Evolutionary conservation across 495 filamentous ascomycete species (phyloP).

Genomic region (Neurospora sp.): DNA sequence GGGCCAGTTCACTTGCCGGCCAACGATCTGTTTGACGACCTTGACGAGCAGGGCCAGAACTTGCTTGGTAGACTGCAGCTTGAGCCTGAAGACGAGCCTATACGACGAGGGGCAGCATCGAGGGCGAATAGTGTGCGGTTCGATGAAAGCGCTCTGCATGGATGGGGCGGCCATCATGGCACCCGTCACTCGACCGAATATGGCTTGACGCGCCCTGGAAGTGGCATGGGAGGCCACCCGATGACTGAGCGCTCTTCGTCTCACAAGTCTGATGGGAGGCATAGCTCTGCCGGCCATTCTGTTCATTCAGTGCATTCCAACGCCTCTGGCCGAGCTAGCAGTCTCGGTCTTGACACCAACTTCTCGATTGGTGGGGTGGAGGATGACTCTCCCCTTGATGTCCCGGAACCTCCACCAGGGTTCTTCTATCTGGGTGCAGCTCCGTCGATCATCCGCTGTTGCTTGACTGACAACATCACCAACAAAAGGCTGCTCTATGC

Average conservation of each 20-base stretch:
- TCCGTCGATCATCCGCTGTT: constrained; percentile 91
- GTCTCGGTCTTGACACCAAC: constrained; percentile 66
- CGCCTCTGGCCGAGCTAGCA: constrained; percentile 70
- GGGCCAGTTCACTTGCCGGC: constrained; percentile 64
- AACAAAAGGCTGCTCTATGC: constrained; percentile 83
- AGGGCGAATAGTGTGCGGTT: constrained; percentile 98
- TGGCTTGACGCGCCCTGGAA: constrained; percentile 65
- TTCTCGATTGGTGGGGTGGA: constrained; percentile 53
- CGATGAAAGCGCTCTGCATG: constrained; percentile 89
- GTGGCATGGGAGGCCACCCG: constrained; percentile 44
- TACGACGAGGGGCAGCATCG: constrained; percentile 70
- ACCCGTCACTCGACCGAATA: constrained; percentile 66
- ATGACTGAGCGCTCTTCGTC: constrained; percentile 85
- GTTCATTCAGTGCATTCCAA: constrained; percentile 54
- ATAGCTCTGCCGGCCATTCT: constrained; percentile 82
- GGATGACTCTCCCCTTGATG: constrained; percentile 53
- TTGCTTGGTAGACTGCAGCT: constrained; percentile 67
- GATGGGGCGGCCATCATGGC: constrained; percentile 71
- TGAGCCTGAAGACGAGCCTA: constrained; percentile 72
- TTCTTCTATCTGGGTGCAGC: constrained; percentile 76
- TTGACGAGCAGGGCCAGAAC: constrained; percentile 67
- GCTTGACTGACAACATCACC: constrained; percentile 79
- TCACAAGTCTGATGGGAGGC: constrained; percentile 92
- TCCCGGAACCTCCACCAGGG: constrained; percentile 67
- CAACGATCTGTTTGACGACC: constrained; percentile 56